A percentile compares a stretch with the other conserved stretches of the same genome.
phyloP scores from a whole-genome alignment of 352 stramenopile genomes.

The Pythium chondricola region DNA sequence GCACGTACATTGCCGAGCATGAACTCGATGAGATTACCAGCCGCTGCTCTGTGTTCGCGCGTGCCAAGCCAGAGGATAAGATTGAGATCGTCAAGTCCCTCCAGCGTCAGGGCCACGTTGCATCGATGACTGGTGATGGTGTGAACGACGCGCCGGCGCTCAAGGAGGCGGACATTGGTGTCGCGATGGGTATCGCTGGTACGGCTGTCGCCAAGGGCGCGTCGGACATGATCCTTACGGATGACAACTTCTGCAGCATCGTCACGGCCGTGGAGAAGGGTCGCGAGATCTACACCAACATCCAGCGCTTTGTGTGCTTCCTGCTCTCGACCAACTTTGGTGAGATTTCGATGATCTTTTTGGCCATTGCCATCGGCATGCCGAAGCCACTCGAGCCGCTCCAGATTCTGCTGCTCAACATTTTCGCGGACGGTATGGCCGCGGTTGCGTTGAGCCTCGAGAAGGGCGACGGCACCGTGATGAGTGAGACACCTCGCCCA shows the following conservation, averaged over 20 bases:
- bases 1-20: slow-evolving; percentile 39
- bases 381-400: slow-evolving; percentile 90
- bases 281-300: slow-evolving; percentile 96
- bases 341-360: slow-evolving; percentile 86
- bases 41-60: slow-evolving; percentile 88
- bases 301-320: slow-evolving; percentile 97
- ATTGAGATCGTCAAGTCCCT: slow-evolving; percentile 93
- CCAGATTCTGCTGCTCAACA: slow-evolving; percentile 96
- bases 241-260: slow-evolving; percentile 98
- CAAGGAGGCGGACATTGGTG: slow-evolving; percentile 94
- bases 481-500: slow-evolving; percentile 49
- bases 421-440: slow-evolving; percentile 94
- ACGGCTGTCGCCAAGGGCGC: slow-evolving; percentile 97
- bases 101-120: slow-evolving; percentile 72
- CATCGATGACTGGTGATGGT: slow-evolving; percentile 97
- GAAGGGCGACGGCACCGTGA: slow-evolving; percentile 66
- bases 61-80: slow-evolving; percentile 94
- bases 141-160: slow-evolving; percentile 97
- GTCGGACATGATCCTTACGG: slow-evolving; percentile 96
- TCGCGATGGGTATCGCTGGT: slow-evolving; percentile 96
- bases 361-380: slow-evolving; percentile 60
- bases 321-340: slow-evolving; percentile 96
- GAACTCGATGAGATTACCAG: slow-evolving; percentile 85
- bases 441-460: slow-evolving; percentile 65
- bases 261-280: slow-evolving; percentile 95